Evolutionary conservation across 1,284 basidiomycete species (phyloP), one percentile per base, ranked within the genome.

Genomic region (Melanopsichium pennsylvanicum): DNA sequence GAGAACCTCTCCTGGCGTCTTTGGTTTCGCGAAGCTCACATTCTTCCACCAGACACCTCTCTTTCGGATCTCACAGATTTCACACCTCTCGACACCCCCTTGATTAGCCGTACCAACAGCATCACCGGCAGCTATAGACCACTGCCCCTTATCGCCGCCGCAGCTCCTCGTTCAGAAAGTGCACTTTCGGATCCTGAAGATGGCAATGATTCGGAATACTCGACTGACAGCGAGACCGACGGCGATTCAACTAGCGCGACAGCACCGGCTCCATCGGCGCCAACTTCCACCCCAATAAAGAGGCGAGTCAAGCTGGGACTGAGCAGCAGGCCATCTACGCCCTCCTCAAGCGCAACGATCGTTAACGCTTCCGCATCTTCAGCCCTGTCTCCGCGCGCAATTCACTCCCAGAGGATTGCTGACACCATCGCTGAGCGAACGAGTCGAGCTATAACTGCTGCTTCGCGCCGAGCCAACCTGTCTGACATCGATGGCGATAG

Each of bases 1-100:
- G 91, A 93, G 82, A 92, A 93, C 77, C 87, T 92, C 51, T 88
- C 89, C 6, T 93, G 91, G 91, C 84, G 91, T 44, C 83, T 93
- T 12, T 92, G 90, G 90, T 86, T 89, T 78, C 86, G 87, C 62
- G 87, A 90, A 70, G 62, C 78, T 44, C 62, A 74, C 60, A 58
- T 77, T 22, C 54, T 74, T 2, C 72, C 72, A 23, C 60, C 72
- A 37, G 72, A 74, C 36, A 58, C 60, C n/a, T 63, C 69, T 31
- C 60, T 72, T 36, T 72, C 72, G 4, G 72, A 74, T 29, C 62
- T 74, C 23, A 58, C 67, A 27, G 72, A 72, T 37, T 72, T 60
- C 18, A 72, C 72, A 11, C 72, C 72, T 11, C 43, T 72, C 32
- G 72, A 72, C 19, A 72, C 72, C 2, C 69, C 69, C 11, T 47